phyloP scores from a whole-genome alignment of 2,329 filamentous ascomycete species.

The Monosporascus sp. region DNA sequence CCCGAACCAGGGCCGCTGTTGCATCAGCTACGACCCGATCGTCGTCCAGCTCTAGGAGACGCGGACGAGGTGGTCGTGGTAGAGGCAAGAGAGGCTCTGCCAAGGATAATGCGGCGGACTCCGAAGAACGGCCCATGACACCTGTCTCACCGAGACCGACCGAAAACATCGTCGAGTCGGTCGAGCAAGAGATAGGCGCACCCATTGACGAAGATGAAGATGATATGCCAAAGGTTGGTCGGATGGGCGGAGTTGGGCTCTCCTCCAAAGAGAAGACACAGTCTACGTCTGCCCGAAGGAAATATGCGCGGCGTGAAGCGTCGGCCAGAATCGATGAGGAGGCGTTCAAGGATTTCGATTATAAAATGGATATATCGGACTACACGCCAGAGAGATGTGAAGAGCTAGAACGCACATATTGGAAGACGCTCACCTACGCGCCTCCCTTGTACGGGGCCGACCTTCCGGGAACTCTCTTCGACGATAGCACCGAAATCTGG shows the following conservation, averaged over 20 bases:
- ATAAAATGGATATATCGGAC: conserved; percentile 80
- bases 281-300: conserved; percentile 80
- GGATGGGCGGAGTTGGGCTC: conserved; percentile 46
- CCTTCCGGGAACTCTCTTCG: conserved; percentile 91
- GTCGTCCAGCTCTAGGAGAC: conserved; percentile 31
- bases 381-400: conserved; percentile 89
- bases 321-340: conserved; percentile 81
- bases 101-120: conserved; percentile 32
- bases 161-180: conserved; percentile 37
- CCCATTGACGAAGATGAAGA: conserved; percentile 44
- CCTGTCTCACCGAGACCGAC: conserved; percentile 50
- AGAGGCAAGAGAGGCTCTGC: conserved; percentile 33
- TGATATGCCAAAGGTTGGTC: conserved; percentile 35
- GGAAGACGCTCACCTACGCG: conserved; percentile 95
- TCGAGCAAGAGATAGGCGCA: conserved; percentile 43
- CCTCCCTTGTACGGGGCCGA: conserved; percentile 94
- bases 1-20: conserved; percentile 35
- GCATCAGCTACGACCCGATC: conserved; percentile 21
- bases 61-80: conserved; percentile 34
- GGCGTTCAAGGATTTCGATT: conserved; percentile 87
- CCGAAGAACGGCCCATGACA: conserved; percentile 52
- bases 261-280: conserved; percentile 57
- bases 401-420: conserved; percentile 90
- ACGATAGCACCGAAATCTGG: conserved; percentile 79
- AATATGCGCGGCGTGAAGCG: conserved; percentile 76